Evolutionary conservation across 2,329 filamentous ascomycete genomes (phyloP).

Genomic region (Spiromastix sp.): DNA sequence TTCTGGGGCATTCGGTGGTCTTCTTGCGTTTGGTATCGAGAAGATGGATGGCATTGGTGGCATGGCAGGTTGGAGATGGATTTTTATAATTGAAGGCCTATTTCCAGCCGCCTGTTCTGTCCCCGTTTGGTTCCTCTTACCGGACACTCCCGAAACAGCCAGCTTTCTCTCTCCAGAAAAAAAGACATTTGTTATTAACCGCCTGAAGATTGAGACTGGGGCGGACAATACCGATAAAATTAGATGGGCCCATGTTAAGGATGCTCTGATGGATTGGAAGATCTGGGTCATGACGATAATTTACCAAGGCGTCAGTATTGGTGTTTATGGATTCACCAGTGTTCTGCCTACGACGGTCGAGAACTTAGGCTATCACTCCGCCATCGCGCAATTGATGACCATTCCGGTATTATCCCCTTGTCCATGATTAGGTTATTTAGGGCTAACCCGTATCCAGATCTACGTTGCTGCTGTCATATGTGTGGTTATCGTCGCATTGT

Average conservation of each 20-base stretch:
- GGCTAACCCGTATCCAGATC: no score
- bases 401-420: conserved; percentile 18
- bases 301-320: neutral
- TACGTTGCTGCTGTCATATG: no score
- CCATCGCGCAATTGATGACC: conserved; percentile 21
- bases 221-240: conserved; percentile 15
- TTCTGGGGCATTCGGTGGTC: conserved; percentile 34
- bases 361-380: conserved; percentile 16
- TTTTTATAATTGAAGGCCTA: conserved; percentile 39
- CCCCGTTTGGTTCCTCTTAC: conserved; percentile 48
- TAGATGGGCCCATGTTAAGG: conserved; percentile 35
- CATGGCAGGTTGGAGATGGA: conserved; percentile 36
- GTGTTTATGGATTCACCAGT: conserved; percentile 10
- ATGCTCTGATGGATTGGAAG: conserved; percentile 37
- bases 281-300: conserved; percentile 22
- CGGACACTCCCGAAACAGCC: conserved; percentile 49
- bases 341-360: conserved; percentile 16
- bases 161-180: conserved; percentile 7
- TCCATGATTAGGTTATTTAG: conserved; percentile 14
- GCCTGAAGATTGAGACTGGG: neutral
- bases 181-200: neutral
- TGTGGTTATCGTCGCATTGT: conserved; percentile 13
- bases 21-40: conserved; percentile 39
- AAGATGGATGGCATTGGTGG: conserved; percentile 32
- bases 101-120: conserved; percentile 40